Conservation (phyloP, 768 basidiomycete species). For the Rossbeevera mucosa region DNA sequence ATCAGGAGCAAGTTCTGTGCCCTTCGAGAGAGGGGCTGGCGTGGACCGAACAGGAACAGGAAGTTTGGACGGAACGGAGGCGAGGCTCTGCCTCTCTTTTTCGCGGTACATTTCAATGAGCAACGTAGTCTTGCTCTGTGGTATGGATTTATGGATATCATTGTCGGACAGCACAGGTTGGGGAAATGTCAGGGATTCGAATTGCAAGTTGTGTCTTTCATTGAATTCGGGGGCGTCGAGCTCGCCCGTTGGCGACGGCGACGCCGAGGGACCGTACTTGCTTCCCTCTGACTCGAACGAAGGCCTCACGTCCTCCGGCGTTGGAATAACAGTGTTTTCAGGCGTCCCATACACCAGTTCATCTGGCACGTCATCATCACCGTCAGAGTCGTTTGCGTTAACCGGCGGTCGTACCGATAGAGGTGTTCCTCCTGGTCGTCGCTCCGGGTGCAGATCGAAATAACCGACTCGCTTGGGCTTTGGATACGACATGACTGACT, state of each 20-base stretch:
- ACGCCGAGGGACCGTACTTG: constrained; percentile 31
- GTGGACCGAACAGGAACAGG: constrained; percentile 29
- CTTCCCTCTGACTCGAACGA: constrained; percentile 33
- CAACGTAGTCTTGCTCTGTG: constrained; percentile 63
- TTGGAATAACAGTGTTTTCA: constrained; percentile 14
- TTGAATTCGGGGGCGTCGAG: constrained; percentile 30
- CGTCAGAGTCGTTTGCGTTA: constrained; percentile 33
- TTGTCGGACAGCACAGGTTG: constrained; percentile 3
- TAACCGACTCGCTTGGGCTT: constrained; percentile 51
- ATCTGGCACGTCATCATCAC: constrained; percentile 32
- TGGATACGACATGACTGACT: constrained; percentile 34
- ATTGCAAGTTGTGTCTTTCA: constrained; percentile 23
- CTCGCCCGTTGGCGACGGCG: constrained; percentile 24
- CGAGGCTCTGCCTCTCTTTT: constrained; percentile 44
- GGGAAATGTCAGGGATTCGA: constrained; percentile 30
- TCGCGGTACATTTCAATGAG: constrained; percentile 87
- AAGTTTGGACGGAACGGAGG: constrained; percentile 26
- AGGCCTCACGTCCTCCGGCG: constrained; percentile 27
- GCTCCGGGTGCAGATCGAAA: constrained; percentile 76
- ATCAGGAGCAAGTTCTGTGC: constrained; percentile 4
- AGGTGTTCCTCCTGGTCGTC: constrained; percentile 37
- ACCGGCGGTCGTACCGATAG: constrained; percentile 23
- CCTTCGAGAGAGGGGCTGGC: constrained; percentile 10
- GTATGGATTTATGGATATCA: constrained; percentile 15
- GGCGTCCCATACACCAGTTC: constrained; percentile 30